Evolutionary conservation across 1,139 yeast species (phyloP), one percentile per base, ranked within the genome.

Genomic region (Protomyces arabidopsidicola): DNA sequence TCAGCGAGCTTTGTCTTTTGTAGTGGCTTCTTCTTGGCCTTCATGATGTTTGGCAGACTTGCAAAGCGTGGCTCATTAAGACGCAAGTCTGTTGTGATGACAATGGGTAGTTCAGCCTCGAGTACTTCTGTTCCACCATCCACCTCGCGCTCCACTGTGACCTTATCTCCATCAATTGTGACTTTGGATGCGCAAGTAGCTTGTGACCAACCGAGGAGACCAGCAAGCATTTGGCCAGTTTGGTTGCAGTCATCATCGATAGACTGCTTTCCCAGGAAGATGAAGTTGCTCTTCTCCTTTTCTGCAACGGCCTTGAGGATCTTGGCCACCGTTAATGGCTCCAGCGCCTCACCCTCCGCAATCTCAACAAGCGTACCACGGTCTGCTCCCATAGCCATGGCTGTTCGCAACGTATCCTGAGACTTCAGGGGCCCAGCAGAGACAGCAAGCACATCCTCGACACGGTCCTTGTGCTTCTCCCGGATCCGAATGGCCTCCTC

Each of bases 161-260:
- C 87, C 35, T 83, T 84, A 52, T 79, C 82, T 52, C 75, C 79
- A 35, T 75, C 76, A 34, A 89, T 74, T 63, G 82, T 88, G 42
- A 93, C 95, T 75, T 90, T 88, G 59, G 96, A 87, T 8, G 98
- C 98, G 74, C 90, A 89, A 54, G 97, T 91, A 45, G 97, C 98
- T 76, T 93, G 98, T 18, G 98, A 96, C 98, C 98, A 93, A 72
- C 86, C 84, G 75, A 93, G 82, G 68, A 93, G 79, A 6, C 97
- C 98, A 1, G 97, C 98, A 66, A 93, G 82, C 84, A 93, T 89
- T 76, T 91, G 98, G 31, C 98, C 98, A n/a, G 97, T 91, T 76
- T 91, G 97, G 75, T 89, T 90, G 58, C 89, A 81, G 73, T 93
- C 98, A 71, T 90, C 95, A 75, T 93, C 98, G 71, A 93, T 91